Base-by-base conservation (phyloP, 768 basidiomycete genomes). In the Agrocybe praecox region DNA sequence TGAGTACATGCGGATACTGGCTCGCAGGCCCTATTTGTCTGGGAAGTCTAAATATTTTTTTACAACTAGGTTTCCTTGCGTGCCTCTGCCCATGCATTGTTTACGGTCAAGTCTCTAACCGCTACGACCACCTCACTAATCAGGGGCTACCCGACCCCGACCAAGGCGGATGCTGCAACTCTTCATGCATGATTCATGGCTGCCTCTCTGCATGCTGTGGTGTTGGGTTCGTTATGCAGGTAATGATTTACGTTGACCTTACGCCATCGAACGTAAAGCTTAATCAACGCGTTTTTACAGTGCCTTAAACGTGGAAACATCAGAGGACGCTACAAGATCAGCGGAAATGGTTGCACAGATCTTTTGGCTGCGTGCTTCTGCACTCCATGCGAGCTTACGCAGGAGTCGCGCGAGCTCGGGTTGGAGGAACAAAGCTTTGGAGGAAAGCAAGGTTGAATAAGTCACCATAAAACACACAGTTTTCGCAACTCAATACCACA, bases 381-480 rank as follows among this genome's bases (percentile, higher is more conserved):
- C 64, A 65, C 65, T 0, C 75, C 82, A 21, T 85, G 84, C 60
- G 76, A 74, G 15, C 77, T 85, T 58, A 74, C 74, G 0, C 83
- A 85, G 62, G 81, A 80, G 58, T 70, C 68, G 42, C 74, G 74
- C 29, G 82, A 85, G 56, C 51, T 85, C 23, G 71, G 74, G 22
- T 61, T 67, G 40, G 66, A 67, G 49, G 64, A 67, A 44, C 29
- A 59, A 17, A 65, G 60, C 49, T 67, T 56, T 49, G 56, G 59
- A 23, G 61, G 60, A 40, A 52, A 63, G 26, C 54, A 56, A 45
- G 43, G 29, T 46, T 46, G 45, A 46, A 22, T 5, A 21, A 22
- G 8, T 44, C n/a, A n/a, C 12, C n/a, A n/a, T n/a, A n/a, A n/a
- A n/a, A n/a, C n/a, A n/a, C n/a, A n/a, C n/a, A n/a, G n/a, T n/a